Evolutionary conservation across 2,329 filamentous ascomycete genomes (phyloP).

Genomic region (Ophiocordyceps robertsii): DNA sequence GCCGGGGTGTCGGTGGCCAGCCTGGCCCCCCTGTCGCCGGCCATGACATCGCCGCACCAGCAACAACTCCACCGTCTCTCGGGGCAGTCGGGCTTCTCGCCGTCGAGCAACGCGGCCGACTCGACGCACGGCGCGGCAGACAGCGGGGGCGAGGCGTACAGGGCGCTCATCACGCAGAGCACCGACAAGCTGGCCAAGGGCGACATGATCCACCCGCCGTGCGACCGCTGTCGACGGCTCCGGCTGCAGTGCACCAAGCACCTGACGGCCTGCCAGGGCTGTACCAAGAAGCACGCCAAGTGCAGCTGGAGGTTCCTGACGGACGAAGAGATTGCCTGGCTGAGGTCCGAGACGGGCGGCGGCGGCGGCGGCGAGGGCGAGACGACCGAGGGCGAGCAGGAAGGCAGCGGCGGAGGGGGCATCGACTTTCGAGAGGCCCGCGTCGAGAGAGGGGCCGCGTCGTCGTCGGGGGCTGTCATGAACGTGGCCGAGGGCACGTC

Average conservation of each 20-base stretch:
- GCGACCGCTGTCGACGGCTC: constrained; percentile 68
- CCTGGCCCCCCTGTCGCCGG: constrained; percentile 13
- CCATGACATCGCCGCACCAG: constrained; percentile 9
- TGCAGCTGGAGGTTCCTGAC: constrained; percentile 77
- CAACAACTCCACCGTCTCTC: constrained; percentile 5
- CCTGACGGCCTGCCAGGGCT: constrained; percentile 72
- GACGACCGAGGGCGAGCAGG: not conserved
- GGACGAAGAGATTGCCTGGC: constrained; percentile 44
- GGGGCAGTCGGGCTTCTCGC: not conserved
- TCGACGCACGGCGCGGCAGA: constrained; percentile 9
- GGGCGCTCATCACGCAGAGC: constrained; percentile 52
- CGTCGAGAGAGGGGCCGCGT: not conserved
- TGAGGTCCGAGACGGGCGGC: constrained; percentile 15
- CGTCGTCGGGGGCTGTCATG: not conserved
- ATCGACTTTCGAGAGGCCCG: not conserved
- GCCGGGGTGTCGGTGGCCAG: constrained; percentile 6
- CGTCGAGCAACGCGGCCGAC: constrained; percentile 7
- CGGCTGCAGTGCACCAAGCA: constrained; percentile 78
- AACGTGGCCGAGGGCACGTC: not conserved
- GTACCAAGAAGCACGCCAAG: constrained; percentile 81
- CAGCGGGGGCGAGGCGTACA: constrained; percentile 18
- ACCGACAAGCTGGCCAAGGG: constrained; percentile 66
- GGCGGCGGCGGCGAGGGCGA: constrained; percentile 1
- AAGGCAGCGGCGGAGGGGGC: not conserved
- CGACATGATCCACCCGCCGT: constrained; percentile 66